These are phyloP conservation scores for Mortierella sp. DNA, from an alignment of 371 early-diverging fungal genomes.

Conservation along the genomic window DNA sequence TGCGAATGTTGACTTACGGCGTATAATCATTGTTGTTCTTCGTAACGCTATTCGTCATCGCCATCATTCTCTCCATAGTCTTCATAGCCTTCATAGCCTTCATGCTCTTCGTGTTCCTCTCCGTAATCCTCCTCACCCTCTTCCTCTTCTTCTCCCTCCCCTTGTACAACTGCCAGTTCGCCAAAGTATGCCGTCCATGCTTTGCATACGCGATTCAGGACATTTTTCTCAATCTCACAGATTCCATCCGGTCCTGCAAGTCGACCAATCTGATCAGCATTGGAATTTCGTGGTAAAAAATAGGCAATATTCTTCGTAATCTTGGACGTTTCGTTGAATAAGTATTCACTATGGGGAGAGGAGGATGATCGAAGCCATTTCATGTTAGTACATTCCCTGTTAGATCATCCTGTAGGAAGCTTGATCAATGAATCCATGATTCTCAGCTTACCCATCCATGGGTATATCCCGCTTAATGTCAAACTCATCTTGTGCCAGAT, in stretches of 20 bases:
- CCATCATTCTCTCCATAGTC: not conserved
- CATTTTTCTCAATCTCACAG: conserved; percentile 50
- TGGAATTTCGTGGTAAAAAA: conserved; percentile 88
- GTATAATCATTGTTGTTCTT: too few relatives aligned
- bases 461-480: conserved; percentile 82
- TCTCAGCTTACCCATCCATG: conserved; percentile 74
- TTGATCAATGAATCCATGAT: not conserved
- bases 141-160: conserved; percentile 1
- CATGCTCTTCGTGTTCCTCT: not conserved
- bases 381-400: not conserved
- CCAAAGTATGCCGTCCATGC: conserved; percentile 56
- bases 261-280: conserved; percentile 66
- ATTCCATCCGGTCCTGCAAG: conserved; percentile 25
- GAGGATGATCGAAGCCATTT: not conserved
- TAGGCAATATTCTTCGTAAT: conserved; percentile 85
- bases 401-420: not conserved
- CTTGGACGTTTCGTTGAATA: conserved; percentile 71
- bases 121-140: conserved; percentile 6
- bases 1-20: too few relatives aligned
- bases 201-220: conserved; percentile 43
- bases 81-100: not conserved
- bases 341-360: conserved; percentile 58
- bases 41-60: not conserved
- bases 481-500: conserved; percentile 59
- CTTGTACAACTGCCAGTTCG: conserved; percentile 23